Conservation (phyloP, 1,284 basidiomycete species). For the Inonotus hispidus region DNA sequence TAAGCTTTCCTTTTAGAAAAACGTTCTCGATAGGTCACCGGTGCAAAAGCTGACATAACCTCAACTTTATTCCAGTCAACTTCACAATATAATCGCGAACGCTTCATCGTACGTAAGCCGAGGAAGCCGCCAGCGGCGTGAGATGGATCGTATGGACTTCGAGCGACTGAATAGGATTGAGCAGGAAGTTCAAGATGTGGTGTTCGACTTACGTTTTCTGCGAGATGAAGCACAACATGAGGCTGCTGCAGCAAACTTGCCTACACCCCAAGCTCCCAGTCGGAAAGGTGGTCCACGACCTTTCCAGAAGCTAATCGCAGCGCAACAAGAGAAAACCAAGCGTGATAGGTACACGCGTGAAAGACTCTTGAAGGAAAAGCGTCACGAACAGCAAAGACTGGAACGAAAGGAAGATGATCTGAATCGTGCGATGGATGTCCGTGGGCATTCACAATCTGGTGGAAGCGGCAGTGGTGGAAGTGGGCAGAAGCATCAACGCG, state of each 20-base stretch:
- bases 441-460: slow-evolving; percentile 27
- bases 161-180: slow-evolving; percentile 71
- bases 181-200: slow-evolving; percentile 49
- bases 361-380: slow-evolving; percentile 65
- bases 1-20: slow-evolving; percentile 31
- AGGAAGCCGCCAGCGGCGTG: slow-evolving; percentile 42
- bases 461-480: slow-evolving; percentile 38
- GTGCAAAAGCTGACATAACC: slow-evolving; percentile 9
- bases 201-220: slow-evolving; percentile 64
- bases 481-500: slow-evolving; percentile 62
- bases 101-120: slow-evolving; percentile 40
- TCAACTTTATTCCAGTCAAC: slow-evolving; percentile 40
- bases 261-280: slow-evolving; percentile 34
- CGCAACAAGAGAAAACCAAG: slow-evolving; percentile 74
- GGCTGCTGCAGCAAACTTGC: slow-evolving; percentile 32
- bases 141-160: slow-evolving; percentile 58
- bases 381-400: slow-evolving; percentile 60
- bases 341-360: slow-evolving; percentile 64
- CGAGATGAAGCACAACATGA: slow-evolving; percentile 70
- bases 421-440: slow-evolving; percentile 57
- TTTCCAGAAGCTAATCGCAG: slow-evolving; percentile 55
- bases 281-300: slow-evolving; percentile 54
- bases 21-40: not conserved
- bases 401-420: slow-evolving; percentile 71
- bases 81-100: slow-evolving; percentile 57